phyloP scores from a whole-genome alignment of 371 early-diverging fungal species.

The Catenaria anguillulae region DNA sequence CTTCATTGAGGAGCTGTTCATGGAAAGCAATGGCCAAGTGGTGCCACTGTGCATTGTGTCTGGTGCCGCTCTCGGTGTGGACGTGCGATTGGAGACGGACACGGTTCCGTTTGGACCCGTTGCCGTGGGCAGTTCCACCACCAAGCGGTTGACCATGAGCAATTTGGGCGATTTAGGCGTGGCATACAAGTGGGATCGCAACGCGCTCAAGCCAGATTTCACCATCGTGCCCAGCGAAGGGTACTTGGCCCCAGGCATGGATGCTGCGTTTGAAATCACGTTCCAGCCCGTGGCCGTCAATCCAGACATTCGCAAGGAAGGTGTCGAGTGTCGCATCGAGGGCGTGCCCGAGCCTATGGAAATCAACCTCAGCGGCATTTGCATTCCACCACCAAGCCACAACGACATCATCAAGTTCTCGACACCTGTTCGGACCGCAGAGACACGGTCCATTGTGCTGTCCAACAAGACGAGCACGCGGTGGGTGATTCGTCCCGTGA shows the following conservation, averaged over 20 bases:
- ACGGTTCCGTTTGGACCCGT: conserved; percentile 38
- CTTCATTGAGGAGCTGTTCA: conserved; percentile 27
- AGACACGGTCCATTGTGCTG: conserved; percentile 25
- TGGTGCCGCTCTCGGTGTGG: conserved; percentile 37
- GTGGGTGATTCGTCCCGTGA: conserved; percentile 35
- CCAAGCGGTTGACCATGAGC: conserved; percentile 27
- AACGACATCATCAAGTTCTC: conserved; percentile 31
- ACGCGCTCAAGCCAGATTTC: conserved; percentile 28
- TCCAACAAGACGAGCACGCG: conserved; percentile 21
- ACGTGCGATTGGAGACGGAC: conserved; percentile 31
- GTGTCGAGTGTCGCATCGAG: conserved; percentile 25
- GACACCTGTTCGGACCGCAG: conserved; percentile 27
- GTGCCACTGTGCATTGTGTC: conserved; percentile 22
- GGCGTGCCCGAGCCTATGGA: conserved; percentile 18
- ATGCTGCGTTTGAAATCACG: conserved; percentile 30
- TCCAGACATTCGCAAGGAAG: conserved; percentile 33
- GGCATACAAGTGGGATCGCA: conserved; percentile 28
- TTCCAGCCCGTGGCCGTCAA: conserved; percentile 35
- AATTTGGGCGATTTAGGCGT: conserved; percentile 38
- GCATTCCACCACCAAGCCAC: conserved; percentile 28
- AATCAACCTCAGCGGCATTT: conserved; percentile 32
- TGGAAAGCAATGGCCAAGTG: conserved; percentile 23
- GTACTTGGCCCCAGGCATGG: conserved; percentile 39
- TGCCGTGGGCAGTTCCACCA: conserved; percentile 26
- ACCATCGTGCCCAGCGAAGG: conserved; percentile 34